Conservation (phyloP, 805 yeast genomes). For the Debaryomyces hansenii region DNA sequence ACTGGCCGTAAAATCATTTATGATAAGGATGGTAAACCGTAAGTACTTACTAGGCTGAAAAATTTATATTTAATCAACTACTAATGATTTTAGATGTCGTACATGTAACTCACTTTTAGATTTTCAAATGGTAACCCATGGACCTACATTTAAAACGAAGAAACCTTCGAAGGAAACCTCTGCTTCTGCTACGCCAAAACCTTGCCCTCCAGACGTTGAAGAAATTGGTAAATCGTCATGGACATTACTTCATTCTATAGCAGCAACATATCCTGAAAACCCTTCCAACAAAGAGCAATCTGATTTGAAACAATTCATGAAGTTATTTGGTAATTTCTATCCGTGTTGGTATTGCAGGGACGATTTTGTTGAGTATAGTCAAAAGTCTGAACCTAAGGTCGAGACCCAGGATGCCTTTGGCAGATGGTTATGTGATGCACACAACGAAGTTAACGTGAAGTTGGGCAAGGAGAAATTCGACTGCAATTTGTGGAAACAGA, state of each 20-base stretch:
- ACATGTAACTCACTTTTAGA: conserved; percentile 82
- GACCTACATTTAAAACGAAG: conserved; percentile 9
- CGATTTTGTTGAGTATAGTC: conserved; percentile 70
- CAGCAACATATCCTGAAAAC: conserved; percentile 79
- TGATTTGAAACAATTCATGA: conserved; percentile 71
- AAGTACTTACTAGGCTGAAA: conserved; percentile 32
- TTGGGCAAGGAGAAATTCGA: conserved; percentile 85
- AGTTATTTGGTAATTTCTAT: conserved; percentile 72
- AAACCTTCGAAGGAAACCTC: conserved; percentile 4
- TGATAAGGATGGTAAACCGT: conserved; percentile 94
- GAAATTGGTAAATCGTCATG: conserved; percentile 83
- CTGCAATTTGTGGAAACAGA: conserved; percentile 84
- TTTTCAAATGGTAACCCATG: conserved; percentile 60
- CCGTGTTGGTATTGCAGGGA: conserved; percentile 95
- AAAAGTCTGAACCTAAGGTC: conserved; percentile 54
- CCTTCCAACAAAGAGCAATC: conserved; percentile 64
- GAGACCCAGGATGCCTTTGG: conserved; percentile 77
- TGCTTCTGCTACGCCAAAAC: conserved; percentile 30
- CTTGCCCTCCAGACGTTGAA: conserved; percentile 85
- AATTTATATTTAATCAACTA: neutral
- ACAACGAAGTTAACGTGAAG: conserved; percentile 86
- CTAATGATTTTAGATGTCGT: conserved; percentile 60
- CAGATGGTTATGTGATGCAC: conserved; percentile 92
- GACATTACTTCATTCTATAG: conserved; percentile 88
- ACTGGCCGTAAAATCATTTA: conserved; percentile 69